phyloP scores from a whole-genome alignment of 208 protist genomes.

The Leishmania major region DNA sequence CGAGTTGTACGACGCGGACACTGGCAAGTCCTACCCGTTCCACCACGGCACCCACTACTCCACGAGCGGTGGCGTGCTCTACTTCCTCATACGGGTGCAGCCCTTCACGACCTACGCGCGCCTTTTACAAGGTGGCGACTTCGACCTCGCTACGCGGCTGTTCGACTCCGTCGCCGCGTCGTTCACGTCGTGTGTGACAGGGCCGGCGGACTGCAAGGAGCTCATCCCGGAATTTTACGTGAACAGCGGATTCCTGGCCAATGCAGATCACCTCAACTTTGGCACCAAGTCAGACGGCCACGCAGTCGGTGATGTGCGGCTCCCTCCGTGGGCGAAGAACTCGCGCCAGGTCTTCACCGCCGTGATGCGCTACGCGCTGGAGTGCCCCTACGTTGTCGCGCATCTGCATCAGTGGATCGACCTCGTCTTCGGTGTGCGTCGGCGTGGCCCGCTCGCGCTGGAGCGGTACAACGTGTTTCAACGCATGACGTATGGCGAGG shows the following conservation, averaged over 20 bases:
- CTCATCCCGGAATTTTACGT: constrained; percentile 97
- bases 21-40: constrained; percentile 80
- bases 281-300: constrained; percentile 88
- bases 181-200: constrained; percentile 75
- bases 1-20: constrained; percentile 37
- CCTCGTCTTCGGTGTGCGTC: constrained; percentile 98
- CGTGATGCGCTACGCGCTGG: constrained; percentile 93
- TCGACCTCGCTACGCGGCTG: constrained; percentile 94
- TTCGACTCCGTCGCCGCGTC: constrained; percentile 93
- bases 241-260: constrained; percentile 92
- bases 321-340: constrained; percentile 97
- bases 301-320: constrained; percentile 86
- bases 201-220: constrained; percentile 94
- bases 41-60: constrained; percentile 99
- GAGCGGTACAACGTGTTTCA: constrained; percentile 96
- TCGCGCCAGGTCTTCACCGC: constrained; percentile 91
- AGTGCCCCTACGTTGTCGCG: constrained; percentile 89
- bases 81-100: constrained; percentile 97
- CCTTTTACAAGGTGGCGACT: constrained; percentile 89
- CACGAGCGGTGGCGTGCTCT: constrained; percentile 94
- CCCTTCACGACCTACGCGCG: constrained; percentile 95
- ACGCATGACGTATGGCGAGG: constrained; percentile 97
- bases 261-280: constrained; percentile 86
- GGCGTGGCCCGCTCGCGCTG: constrained; percentile 84
- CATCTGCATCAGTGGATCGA: constrained; percentile 98